phyloP scores from a whole-genome alignment of 176 grass and related monocot genomes.

The Musa beccarii region DNA sequence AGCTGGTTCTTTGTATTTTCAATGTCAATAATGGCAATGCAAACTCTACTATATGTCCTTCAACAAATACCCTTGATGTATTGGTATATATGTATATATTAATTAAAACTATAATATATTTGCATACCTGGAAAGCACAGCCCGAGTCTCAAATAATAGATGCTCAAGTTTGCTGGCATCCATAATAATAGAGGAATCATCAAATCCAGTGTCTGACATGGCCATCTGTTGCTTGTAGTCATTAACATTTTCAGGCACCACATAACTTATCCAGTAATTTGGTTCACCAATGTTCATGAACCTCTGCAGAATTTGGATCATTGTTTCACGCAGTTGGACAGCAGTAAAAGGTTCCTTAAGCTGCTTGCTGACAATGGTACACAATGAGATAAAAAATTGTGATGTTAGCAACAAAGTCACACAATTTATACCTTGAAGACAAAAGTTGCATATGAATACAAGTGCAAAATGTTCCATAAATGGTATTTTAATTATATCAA shows the following conservation, averaged over 20 bases:
- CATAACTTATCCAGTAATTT: slow-evolving; percentile 76
- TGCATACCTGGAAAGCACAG: slow-evolving; percentile 74
- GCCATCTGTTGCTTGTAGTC: slow-evolving; percentile 58
- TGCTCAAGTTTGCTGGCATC: slow-evolving; percentile 84
- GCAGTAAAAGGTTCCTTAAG: slow-evolving; percentile 69
- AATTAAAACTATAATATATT: not conserved
- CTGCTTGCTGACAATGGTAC: slow-evolving; percentile 64
- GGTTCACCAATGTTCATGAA: slow-evolving; percentile 52
- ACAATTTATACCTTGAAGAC: not conserved
- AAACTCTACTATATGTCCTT: too few species aligned
- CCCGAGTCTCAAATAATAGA: slow-evolving; percentile 69
- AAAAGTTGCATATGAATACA: not conserved
- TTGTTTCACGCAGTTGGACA: slow-evolving; percentile 52
- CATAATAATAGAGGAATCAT: slow-evolving; percentile 53
- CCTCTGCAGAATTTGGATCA: slow-evolving; percentile 57
- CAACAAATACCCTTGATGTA: too few species aligned
- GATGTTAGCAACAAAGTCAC: not conserved
- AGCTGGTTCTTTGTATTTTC: too few species aligned
- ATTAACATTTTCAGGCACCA: slow-evolving; percentile 68
- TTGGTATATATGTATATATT: too few species aligned
- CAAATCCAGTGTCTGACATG: slow-evolving; percentile 51
- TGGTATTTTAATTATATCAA: too few species aligned
- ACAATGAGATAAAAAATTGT: not conserved
- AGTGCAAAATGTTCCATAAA: not conserved
- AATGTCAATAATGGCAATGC: too few species aligned